phyloP scores from a whole-genome alignment of 1,139 yeast genomes.

The Eremothecium sinecaudum region DNA sequence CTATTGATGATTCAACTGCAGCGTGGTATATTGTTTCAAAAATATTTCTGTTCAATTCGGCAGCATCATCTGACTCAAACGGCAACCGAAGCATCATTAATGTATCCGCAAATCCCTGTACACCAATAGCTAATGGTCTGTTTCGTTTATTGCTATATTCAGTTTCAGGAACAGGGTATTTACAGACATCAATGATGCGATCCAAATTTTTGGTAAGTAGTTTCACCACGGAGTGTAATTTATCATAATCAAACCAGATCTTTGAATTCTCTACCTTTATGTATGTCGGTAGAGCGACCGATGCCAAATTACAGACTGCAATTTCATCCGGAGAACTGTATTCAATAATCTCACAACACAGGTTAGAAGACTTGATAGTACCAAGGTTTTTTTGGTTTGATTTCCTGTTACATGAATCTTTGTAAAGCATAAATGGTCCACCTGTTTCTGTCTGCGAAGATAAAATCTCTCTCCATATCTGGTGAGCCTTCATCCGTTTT shows the following conservation, averaged over 20 bases:
- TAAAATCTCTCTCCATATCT: slow-evolving; percentile 75
- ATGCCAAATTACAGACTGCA: slow-evolving; percentile 86
- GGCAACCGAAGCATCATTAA: slow-evolving; percentile 68
- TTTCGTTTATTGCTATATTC: slow-evolving; percentile 57
- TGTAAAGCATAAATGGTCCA: slow-evolving; percentile 84
- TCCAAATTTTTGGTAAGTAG: slow-evolving; percentile 66
- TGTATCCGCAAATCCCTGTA: slow-evolving; percentile 82
- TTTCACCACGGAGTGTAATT: slow-evolving; percentile 64
- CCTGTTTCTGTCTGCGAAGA: slow-evolving; percentile 92
- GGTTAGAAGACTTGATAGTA: slow-evolving; percentile 74
- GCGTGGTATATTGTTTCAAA: slow-evolving; percentile 89
- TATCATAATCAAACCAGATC: slow-evolving; percentile 52
- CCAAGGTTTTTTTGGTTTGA: slow-evolving; percentile 83
- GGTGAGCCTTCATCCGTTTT: slow-evolving; percentile 67
- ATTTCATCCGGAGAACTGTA: slow-evolving; percentile 79
- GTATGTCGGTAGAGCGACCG: slow-evolving; percentile 72
- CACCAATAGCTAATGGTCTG: slow-evolving; percentile 84
- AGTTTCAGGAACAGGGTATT: slow-evolving; percentile 70
- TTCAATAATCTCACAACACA: slow-evolving; percentile 87
- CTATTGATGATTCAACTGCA: slow-evolving; percentile 70
- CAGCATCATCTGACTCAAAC: slow-evolving; percentile 70
- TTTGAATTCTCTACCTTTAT: slow-evolving; percentile 35
- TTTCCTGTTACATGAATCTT: slow-evolving; percentile 77
- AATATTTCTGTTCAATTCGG: slow-evolving; percentile 59
- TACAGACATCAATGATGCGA: slow-evolving; percentile 65